Percentiles rank a stretch among this genome's conserved stretches.
These are phyloP conservation scores for Ophiostoma populinum DNA, from an alignment of 2,329 filamentous ascomycete species.

Conservation along the genomic window DNA sequence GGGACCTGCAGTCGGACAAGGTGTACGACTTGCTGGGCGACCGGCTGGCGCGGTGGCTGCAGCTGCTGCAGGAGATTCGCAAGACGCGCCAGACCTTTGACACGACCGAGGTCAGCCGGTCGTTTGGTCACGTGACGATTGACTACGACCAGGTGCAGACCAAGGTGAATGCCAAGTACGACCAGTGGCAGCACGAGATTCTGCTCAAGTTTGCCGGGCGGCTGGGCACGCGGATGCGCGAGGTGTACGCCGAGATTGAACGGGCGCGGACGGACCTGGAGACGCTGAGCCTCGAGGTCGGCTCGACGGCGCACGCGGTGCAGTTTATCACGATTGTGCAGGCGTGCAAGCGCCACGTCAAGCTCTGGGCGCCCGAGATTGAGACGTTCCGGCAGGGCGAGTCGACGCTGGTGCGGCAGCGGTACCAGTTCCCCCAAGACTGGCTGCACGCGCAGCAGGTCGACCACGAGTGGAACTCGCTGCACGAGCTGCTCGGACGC, in stretches of 20 bases:
- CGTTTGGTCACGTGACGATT: constrained; percentile 86
- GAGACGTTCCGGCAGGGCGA: constrained; percentile 93
- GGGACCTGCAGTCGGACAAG: constrained; percentile 92
- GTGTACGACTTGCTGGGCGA: constrained; percentile 87
- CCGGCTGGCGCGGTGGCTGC: constrained; percentile 81
- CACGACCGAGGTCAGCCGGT: constrained; percentile 81
- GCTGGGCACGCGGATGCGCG: constrained; percentile 76
- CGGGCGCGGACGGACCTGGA: constrained; percentile 83
- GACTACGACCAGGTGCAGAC: constrained; percentile 98
- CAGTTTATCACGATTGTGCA: constrained; percentile 98
- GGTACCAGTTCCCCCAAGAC: constrained; percentile 83
- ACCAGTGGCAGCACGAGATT: constrained; percentile 98
- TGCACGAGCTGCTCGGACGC: constrained; percentile 80
- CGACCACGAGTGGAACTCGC: constrained; percentile 83
- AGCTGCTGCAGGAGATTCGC: constrained; percentile 89
- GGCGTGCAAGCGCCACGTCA: constrained; percentile 85
- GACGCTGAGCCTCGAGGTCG: constrained; percentile 78
- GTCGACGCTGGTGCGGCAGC: constrained; percentile 74
- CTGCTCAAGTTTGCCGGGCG: constrained; percentile 81
- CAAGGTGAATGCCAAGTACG: constrained; percentile 97
- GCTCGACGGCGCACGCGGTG: constrained; percentile 90
- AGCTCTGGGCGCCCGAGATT: constrained; percentile 87
- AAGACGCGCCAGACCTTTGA: constrained; percentile 95
- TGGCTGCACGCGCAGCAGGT: constrained; percentile 96
- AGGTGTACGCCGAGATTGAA: constrained; percentile 82